Conservation (phyloP, 345 rosid species). For the Toxicodendron radicans region DNA sequence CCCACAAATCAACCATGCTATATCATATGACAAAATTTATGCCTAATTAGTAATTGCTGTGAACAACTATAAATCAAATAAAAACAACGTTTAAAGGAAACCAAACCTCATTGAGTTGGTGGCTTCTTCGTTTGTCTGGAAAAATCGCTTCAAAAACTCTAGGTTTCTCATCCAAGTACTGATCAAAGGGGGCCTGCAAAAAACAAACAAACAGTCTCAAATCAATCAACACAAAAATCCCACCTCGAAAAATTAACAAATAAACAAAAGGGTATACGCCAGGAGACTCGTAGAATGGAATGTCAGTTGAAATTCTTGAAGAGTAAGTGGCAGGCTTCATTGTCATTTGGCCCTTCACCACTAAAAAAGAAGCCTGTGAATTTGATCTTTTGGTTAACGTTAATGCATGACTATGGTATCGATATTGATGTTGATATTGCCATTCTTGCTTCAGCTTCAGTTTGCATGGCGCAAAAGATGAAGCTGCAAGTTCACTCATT, state of each 20-base stretch:
- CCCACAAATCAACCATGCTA: neutral
- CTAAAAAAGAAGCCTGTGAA: neutral
- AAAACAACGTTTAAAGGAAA: neutral
- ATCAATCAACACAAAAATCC: neutral
- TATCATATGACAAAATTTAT: no score
- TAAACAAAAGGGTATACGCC: conserved; percentile 30
- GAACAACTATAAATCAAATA: no score
- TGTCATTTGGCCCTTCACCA: conserved; percentile 34
- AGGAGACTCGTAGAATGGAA: conserved; percentile 78
- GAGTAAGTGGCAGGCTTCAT: conserved; percentile 55
- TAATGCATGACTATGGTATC: conserved; percentile 29
- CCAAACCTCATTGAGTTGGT: conserved; percentile 61
- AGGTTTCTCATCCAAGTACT: conserved; percentile 70
- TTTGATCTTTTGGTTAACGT: neutral
- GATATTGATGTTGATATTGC: neutral
- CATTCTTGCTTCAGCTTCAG: conserved; percentile 26
- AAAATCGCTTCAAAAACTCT: conserved; percentile 84
- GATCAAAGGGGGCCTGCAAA: conserved; percentile 79
- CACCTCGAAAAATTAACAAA: neutral
- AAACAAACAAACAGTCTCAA: neutral
- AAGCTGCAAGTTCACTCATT: conserved; percentile 38
- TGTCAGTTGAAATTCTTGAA: conserved; percentile 71
- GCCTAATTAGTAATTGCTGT: neutral
- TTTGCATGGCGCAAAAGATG: conserved; percentile 33
- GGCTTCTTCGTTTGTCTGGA: conserved; percentile 70